Base-by-base conservation (phyloP, 129 eudicot genomes). In the Tagetes patula region DNA sequence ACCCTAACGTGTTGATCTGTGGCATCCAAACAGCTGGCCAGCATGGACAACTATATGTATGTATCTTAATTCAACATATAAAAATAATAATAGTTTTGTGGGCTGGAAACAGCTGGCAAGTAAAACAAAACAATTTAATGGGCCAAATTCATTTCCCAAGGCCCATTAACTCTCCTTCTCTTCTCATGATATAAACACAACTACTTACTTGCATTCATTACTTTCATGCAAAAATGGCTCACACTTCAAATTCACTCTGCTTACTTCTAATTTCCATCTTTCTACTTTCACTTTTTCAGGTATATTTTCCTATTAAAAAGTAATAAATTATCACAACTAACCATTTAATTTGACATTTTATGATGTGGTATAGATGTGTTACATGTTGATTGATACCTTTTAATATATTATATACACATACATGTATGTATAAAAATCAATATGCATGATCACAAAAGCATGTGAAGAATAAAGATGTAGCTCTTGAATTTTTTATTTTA, bases 231-330 rank as follows among this genome's bases (percentile, higher is more conserved):
- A 76, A 63, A 42, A 87, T 87, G 94, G 79, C 82, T 63, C 52
- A 66, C 54, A 42, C 58, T 71, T 41, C 76, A 20, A 62, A 62
- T 3, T 42, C 72, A 6, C 80, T 88, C 12, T 65, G 67, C 45
- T 66, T 78, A 3, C 73, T 83, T 67, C 49, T 85, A 2, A 6
- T 77, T 45, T 58, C 81, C 6, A 11, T 84, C 67, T 13, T 80
- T 3, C 43, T 87, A 65, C 42, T 85, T 72, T 85, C 78, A 70
- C 45, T 80, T 68, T 73, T 49, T 31, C 88, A 72, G 84, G 92
- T 87, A 79, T 9, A 79, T 9, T 33, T 47, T 73, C 5, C 30
- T 61, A 20, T 2, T 5, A 31, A 3, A 30, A 2, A 41, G 3
- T 38, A 32, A 12, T 37, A 61, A 34, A 61, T 2, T 61, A 5